phyloP scores from a whole-genome alignment of 495 filamentous ascomycete species.

The Aspergillus sparsus region DNA sequence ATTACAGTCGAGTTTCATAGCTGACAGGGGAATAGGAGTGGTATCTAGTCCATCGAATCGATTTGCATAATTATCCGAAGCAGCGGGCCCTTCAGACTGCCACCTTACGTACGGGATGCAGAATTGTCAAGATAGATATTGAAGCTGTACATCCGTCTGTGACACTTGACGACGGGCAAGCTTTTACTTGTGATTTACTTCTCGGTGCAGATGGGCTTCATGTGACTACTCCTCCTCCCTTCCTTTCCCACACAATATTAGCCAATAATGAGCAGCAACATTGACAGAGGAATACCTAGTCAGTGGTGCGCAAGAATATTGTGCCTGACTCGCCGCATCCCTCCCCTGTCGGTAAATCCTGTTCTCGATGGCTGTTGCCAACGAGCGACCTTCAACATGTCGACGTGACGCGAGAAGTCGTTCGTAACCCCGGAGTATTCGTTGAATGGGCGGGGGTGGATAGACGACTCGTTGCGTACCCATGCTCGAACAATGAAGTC shows the following conservation, averaged over 20 bases:
- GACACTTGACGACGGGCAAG: constrained; percentile 49
- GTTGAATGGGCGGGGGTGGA: constrained; percentile 30
- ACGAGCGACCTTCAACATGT: constrained; percentile 22
- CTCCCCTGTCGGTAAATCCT: constrained; percentile 30
- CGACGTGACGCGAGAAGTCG: constrained; percentile 17
- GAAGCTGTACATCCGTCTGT: constrained; percentile 36
- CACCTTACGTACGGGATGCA: constrained; percentile 53
- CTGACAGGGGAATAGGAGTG: constrained; percentile 23
- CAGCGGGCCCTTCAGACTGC: constrained; percentile 37
- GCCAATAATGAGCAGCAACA: no score
- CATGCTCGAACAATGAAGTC: constrained; percentile 31
- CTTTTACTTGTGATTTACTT: constrained; percentile 54
- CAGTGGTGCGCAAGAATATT: constrained; percentile 26
- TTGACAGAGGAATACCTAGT: constrained; percentile 18
- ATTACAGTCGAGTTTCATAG: neutral
- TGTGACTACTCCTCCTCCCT: constrained; percentile 16
- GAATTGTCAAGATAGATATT: constrained; percentile 52
- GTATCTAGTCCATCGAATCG: constrained; percentile 55
- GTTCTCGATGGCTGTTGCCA: constrained; percentile 32
- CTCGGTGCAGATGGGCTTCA: constrained; percentile 61
- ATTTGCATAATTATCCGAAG: constrained; percentile 51
- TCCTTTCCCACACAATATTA: no score
- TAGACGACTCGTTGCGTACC: constrained; percentile 32
- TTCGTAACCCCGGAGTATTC: constrained; percentile 27
- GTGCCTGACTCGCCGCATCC: constrained; percentile 23